Evolutionary conservation across 176 grass and related monocot species (phyloP), one percentile per base, ranked within the genome.

Genomic region (Triticum turgidum): DNA sequence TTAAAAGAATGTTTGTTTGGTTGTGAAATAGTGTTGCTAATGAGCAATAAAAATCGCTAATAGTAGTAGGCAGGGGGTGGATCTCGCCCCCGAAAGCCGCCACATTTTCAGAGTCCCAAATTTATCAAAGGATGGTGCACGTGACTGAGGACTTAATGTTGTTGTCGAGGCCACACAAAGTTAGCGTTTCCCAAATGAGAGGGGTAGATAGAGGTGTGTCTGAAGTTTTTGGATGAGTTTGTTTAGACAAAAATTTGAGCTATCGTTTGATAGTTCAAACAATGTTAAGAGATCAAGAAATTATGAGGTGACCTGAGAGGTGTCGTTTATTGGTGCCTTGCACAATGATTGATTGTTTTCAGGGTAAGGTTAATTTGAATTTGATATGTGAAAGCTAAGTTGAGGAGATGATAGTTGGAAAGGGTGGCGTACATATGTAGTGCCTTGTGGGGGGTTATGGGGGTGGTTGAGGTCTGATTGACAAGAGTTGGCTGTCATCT

Each of bases 331-430:
- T 78, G 42, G 11, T 84, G 30, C 14, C 73, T 61, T 7, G 82
- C 14, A 76, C 8, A 69, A 24, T 35, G 47, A 69, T 86, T 51
- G 47, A 47, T 76, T 69, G 78, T 77, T 79, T 74, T 14, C 20
- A 51, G 58, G 6, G 47, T 69, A 74, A 62, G 67, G 51, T 87
- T 34, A 59, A 59, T 59, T 59, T 83, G 63, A 13, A 87, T 80
- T 61, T 61, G 47, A 30, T 73, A 68, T 27, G 39, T 83, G 89
- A 87, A 74, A 90, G 52, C 65, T 27, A 33, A 75, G 61, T 80
- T 84, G 25, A 69, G 35, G 85, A 91, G 49, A 69, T 84, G 89
- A 84, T 32, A 77, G 38, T 85, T 88, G 61, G 66, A 86, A 83
- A 65, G 65, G 18, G 3, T 54, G 32, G 44, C 66, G 76, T 61